phyloP scores from a whole-genome alignment of 768 basidiomycete genomes.

The Tubosaeta brunneosetosa region DNA sequence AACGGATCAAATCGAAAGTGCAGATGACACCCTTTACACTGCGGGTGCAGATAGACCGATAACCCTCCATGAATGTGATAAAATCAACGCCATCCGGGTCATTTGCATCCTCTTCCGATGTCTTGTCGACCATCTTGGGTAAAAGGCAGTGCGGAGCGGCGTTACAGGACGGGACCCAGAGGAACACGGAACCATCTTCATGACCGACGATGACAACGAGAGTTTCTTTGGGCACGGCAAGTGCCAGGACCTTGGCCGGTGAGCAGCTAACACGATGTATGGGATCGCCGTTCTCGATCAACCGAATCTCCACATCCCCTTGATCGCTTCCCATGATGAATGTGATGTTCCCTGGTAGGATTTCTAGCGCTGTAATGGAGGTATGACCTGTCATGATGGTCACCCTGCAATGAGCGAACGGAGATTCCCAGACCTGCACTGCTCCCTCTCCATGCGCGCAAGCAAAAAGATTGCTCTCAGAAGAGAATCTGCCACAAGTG shows the following conservation, averaged over 20 bases:
- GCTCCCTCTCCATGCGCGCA: constrained; percentile 16
- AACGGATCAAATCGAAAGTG: constrained; percentile 13
- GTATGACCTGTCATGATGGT: constrained; percentile 10
- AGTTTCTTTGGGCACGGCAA: constrained; percentile 8
- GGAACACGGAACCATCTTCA: constrained; percentile 12
- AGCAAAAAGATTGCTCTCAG: constrained; percentile 8
- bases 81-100: constrained; percentile 6
- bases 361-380: constrained; percentile 10
- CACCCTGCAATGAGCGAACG: constrained; percentile 5
- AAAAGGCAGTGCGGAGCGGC: constrained; percentile 5
- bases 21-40: constrained; percentile 11
- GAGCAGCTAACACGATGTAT: constrained; percentile 6
- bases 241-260: constrained; percentile 5
- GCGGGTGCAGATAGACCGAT: constrained; percentile 8
- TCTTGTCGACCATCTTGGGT: neutral
- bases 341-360: constrained; percentile 7
- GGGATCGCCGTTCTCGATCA: constrained; percentile 10
- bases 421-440: constrained; percentile 16
- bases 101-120: neutral
- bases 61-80: constrained; percentile 9
- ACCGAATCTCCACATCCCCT: constrained; percentile 12
- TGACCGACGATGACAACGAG: constrained; percentile 11
- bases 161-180: constrained; percentile 14
- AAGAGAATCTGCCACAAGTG: constrained; percentile 11
- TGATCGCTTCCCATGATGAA: constrained; percentile 9